These are phyloP conservation scores for Aureobasidium musti DNA, from an alignment of 2,329 filamentous ascomycete species.

Conservation along the genomic window DNA sequence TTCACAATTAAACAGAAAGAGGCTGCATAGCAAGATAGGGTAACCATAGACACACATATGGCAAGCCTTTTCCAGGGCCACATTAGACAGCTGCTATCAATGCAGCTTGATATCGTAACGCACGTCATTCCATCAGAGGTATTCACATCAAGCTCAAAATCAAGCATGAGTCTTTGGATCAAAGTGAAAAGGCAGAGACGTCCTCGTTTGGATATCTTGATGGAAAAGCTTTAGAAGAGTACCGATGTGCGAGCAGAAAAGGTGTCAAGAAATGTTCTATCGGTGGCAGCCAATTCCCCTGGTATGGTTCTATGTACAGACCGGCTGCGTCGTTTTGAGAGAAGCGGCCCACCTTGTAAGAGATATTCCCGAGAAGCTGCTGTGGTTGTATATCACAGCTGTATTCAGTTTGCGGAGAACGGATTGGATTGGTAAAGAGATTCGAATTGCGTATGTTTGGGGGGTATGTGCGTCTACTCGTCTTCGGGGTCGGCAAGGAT, in stretches of 20 bases:
- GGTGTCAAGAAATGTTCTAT: constrained; percentile 18
- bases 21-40: neutral
- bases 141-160: neutral
- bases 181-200: neutral
- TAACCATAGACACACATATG: too few relatives aligned
- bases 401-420: neutral
- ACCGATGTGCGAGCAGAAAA: constrained; percentile 15
- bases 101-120: too few relatives aligned
- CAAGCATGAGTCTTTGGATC: neutral
- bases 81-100: too few relatives aligned
- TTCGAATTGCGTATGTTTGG: constrained; percentile 29
- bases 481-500: constrained; percentile 76
- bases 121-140: too few relatives aligned
- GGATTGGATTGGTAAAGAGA: constrained; percentile 17
- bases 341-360: constrained; percentile 4
- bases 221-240: neutral
- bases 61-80: too few relatives aligned
- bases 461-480: constrained; percentile 18
- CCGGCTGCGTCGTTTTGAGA: constrained; percentile 23
- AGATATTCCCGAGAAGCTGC: neutral
- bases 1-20: neutral
- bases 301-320: constrained; percentile 27
- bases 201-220: constrained; percentile 22
- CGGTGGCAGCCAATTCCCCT: constrained; percentile 8
- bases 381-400: neutral